These are phyloP conservation scores for Actinomucor elegans DNA, from an alignment of 371 early-diverging fungal genomes.

Conservation along the genomic window DNA sequence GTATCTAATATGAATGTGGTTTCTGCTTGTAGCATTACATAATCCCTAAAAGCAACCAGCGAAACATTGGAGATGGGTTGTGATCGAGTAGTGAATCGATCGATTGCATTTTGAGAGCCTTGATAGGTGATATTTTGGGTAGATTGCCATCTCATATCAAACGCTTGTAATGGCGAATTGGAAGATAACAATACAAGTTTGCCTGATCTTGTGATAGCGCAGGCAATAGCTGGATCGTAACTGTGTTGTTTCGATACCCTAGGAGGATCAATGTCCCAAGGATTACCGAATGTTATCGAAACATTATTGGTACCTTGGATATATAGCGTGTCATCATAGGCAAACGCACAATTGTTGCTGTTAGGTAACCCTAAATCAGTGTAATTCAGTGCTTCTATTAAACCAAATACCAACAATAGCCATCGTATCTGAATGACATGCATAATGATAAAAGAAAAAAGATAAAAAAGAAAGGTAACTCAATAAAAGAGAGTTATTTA, in stretches of 20 bases:
- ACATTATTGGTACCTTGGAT: background rate
- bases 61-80: background rate
- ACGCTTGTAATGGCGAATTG: too few species aligned
- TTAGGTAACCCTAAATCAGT: conserved; percentile 14
- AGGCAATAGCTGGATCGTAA: background rate
- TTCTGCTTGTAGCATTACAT: conserved; percentile 1
- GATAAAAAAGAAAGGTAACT: background rate
- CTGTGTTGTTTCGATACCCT: background rate
- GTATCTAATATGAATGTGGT: conserved; percentile 11
- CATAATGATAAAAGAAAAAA: conserved; percentile 2
- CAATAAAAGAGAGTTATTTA: conserved; percentile 5
- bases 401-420: background rate
- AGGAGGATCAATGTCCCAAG: conserved; percentile 1
- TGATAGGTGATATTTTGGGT: conserved; percentile 3
- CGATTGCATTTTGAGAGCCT: conserved; percentile 5
- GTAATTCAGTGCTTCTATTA: background rate
- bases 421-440: background rate
- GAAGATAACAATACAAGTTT: conserved; percentile 4
- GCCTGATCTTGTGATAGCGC: conserved; percentile 9
- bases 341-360: conserved; percentile 4
- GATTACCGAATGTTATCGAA: background rate
- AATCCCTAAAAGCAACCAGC: conserved; percentile 2
- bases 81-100: background rate
- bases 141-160: too few species aligned
- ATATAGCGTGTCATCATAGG: background rate